Evolutionary conservation across 1,139 yeast genomes (phyloP).

Genomic region (Geotrichum fermentans): DNA sequence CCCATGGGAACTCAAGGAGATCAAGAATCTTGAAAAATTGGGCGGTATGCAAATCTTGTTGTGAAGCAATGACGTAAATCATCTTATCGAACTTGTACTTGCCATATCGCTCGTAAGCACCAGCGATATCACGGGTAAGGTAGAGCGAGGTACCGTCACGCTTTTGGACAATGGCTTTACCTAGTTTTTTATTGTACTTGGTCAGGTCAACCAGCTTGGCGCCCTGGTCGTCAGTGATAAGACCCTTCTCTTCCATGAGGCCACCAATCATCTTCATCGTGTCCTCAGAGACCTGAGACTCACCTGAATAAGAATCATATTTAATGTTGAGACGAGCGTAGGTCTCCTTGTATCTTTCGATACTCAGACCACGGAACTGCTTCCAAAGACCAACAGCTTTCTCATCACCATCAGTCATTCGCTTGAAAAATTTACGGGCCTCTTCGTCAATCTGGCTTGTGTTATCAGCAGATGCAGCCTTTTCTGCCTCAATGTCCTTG

Average conservation of each 20-base stretch:
- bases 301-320: constrained; percentile 90
- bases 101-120: constrained; percentile 86
- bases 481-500: constrained; percentile 72
- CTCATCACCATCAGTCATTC: constrained; percentile 92
- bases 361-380: constrained; percentile 84
- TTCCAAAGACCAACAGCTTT: constrained; percentile 76
- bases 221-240: constrained; percentile 85
- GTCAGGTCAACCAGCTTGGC: constrained; percentile 85
- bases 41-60: constrained; percentile 90
- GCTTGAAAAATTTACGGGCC: constrained; percentile 84
- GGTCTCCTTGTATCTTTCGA: constrained; percentile 77
- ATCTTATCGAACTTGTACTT: constrained; percentile 86
- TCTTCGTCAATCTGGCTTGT: constrained; percentile 60
- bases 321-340: constrained; percentile 87
- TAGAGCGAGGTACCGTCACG: constrained; percentile 94
- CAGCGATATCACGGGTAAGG: constrained; percentile 95
- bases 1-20: constrained; percentile 90
- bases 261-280: constrained; percentile 64
- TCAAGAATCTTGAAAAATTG: constrained; percentile 94
- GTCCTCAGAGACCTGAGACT: constrained; percentile 82
- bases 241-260: constrained; percentile 58
- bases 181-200: constrained; percentile 83
- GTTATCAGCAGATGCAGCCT: constrained; percentile 46
- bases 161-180: constrained; percentile 89
- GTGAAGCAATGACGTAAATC: constrained; percentile 93